Base-by-base conservation (phyloP, 129 eudicot species). In the Chrysanthemum lavandulifolium region DNA sequence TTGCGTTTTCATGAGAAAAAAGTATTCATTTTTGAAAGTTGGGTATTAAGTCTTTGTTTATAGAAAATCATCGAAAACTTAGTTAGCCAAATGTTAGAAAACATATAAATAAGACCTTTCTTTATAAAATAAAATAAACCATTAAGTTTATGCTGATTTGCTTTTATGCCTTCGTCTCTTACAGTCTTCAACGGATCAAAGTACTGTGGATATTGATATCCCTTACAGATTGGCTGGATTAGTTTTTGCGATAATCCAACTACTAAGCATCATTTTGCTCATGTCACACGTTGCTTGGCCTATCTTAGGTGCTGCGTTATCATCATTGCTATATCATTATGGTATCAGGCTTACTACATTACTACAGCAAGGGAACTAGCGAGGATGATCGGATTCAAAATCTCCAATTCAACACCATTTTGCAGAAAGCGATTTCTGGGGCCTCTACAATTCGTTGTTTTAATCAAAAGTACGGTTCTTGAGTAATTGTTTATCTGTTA, bases 311-410 rank as follows among this genome's bases (percentile, higher is more conserved):
- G 68, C 82, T 51, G 54, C 84, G 54, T 86, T 40, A 61, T 83
- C 25, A 80, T 90, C 74, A 68, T 95, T 27, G 91, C 85, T 53
- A 76, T 95, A 77, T 88, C 96, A 18, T 12, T 86, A 21, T 86
- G 97, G 93, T 90, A 88, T 83, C 99, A 95, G 97, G 84, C 83
- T 5, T 88, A 95, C 76, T 95, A 95, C 49, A 90, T 90, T 61
- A 79, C 80, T 7, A 90, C 99, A 2, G 99, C 96, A 0, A 82
- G 97, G 79, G 99, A 95, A 68, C 81, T 95, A 69, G 97, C 97
- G 1, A 78, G 99, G 71, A 90, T 95, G 93, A 87, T 87, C 27
- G 97, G 48, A 85, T 77, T 68, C 87, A 87, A 92, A 88, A 82
- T 86, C 99, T 64, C 97, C 97, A 6, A 81, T 95, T 55, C 87